Evolutionary conservation across 495 filamentous ascomycete species (phyloP).

Genomic region (Penicillium pancosmium): DNA sequence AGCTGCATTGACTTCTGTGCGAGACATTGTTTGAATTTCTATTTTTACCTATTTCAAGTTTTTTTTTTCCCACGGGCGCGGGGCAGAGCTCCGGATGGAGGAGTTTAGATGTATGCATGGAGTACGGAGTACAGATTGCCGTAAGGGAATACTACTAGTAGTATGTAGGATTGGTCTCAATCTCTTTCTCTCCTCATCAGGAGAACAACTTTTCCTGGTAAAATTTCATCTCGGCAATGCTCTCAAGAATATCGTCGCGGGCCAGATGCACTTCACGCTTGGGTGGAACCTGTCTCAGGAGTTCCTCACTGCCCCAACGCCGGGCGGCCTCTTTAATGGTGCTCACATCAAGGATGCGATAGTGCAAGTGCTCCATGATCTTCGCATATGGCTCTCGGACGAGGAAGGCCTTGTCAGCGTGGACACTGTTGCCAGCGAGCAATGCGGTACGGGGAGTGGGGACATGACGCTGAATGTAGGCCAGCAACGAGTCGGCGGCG

Average conservation of each 20-base stretch:
- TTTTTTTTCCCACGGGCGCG: background rate
- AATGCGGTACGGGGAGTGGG: constrained; percentile 65
- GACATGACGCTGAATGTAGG: constrained; percentile 73
- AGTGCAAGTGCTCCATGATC: constrained; percentile 76
- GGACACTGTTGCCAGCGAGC: constrained; percentile 89
- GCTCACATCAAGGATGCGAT: constrained; percentile 92
- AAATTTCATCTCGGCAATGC: constrained; percentile 86
- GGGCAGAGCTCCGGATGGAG: background rate
- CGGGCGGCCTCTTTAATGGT: constrained; percentile 84
- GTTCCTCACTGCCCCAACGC: constrained; percentile 70
- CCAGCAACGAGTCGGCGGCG: constrained; percentile 73
- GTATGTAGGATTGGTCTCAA: background rate
- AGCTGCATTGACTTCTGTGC: background rate
- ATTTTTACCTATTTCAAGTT: background rate
- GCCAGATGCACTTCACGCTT: constrained; percentile 84
- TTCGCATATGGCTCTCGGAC: constrained; percentile 68
- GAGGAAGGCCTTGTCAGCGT: constrained; percentile 86
- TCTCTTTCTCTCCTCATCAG: background rate
- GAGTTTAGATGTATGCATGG: no score
- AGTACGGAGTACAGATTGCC: background rate
- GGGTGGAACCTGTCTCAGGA: constrained; percentile 60
- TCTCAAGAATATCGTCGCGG: constrained; percentile 88
- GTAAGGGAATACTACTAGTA: background rate
- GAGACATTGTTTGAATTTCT: background rate
- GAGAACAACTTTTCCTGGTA: constrained; percentile 57